These are phyloP conservation scores for Eragrostis tef DNA, from an alignment of 202 grass and related monocot genomes.

Conservation along the genomic window DNA sequence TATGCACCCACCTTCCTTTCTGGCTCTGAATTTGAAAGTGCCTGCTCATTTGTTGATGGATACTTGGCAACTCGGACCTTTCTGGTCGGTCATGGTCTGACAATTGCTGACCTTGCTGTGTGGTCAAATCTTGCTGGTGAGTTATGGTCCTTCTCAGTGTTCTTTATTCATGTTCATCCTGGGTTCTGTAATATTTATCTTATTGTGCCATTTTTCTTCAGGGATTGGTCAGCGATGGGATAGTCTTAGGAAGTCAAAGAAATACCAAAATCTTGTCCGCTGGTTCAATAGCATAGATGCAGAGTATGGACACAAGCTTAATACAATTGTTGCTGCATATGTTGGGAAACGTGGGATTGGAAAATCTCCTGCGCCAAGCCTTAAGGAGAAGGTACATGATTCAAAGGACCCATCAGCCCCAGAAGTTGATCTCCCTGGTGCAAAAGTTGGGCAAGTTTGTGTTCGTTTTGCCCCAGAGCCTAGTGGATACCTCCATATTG, in stretches of 20 bases:
- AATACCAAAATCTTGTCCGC: constrained; percentile 70
- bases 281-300: constrained; percentile 73
- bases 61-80: constrained; percentile 59
- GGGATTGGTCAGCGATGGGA: constrained; percentile 87
- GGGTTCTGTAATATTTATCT: not conserved
- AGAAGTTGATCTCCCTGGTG: constrained; percentile 78
- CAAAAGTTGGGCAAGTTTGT: constrained; percentile 77
- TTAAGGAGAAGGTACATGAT: constrained; percentile 54
- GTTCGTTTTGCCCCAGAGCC: constrained; percentile 87
- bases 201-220: constrained; percentile 17
- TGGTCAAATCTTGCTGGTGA: constrained; percentile 78
- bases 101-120: constrained; percentile 68
- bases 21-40: constrained; percentile 73
- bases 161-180: not conserved
- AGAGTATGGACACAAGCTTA: constrained; percentile 51
- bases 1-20: constrained; percentile 62
- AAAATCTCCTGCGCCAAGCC: constrained; percentile 68
- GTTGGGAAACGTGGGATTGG: constrained; percentile 80
- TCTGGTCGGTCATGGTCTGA: constrained; percentile 65
- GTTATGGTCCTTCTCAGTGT: not conserved
- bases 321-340: constrained; percentile 60
- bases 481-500: constrained; percentile 82
- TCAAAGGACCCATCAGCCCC: constrained; percentile 58
- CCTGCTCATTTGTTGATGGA: constrained; percentile 61
- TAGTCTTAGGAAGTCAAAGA: constrained; percentile 76